Conservation (phyloP, 192 early-diverging fungal species). For the Geranomyces variabilis region DNA sequence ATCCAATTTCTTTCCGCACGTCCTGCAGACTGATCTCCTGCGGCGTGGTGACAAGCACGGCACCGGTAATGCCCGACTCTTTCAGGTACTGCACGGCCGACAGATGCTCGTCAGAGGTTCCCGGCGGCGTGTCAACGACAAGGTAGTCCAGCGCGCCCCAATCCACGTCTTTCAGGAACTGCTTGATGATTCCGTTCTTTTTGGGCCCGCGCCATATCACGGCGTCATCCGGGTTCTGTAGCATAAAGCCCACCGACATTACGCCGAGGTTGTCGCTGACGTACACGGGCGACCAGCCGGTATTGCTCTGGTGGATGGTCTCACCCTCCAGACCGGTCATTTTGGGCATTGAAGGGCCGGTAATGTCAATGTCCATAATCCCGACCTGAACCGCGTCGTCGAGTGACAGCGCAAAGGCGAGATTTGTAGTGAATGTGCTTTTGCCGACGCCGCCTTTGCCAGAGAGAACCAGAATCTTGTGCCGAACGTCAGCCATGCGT, state of each 20-base stretch:
- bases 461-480: conserved; percentile 90
- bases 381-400: conserved; percentile 68
- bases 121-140: conserved; percentile 93
- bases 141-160: conserved; percentile 96
- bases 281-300: conserved; percentile 72
- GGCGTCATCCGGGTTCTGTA: conserved; percentile 85
- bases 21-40: conserved; percentile 72
- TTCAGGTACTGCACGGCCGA: conserved; percentile 89
- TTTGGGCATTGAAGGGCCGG: conserved; percentile 92
- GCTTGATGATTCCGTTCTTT: conserved; percentile 98
- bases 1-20: conserved; percentile 62
- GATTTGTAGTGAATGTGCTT: conserved; percentile 89
- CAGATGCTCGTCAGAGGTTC: conserved; percentile 97
- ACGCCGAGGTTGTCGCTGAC: conserved; percentile 63
- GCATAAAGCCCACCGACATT: conserved; percentile 97
- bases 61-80: conserved; percentile 72
- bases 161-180: conserved; percentile 93
- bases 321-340: conserved; percentile 92
- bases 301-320: conserved; percentile 86
- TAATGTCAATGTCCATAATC: conserved; percentile 95
- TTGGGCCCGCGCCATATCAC: conserved; percentile 99
- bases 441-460: conserved; percentile 99
- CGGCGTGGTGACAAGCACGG: conserved; percentile 95
- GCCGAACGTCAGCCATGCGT: conserved; percentile 64
- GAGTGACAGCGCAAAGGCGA: conserved; percentile 49